Evolutionary conservation across 2,329 filamentous ascomycete species (phyloP).

Genomic region (Daldinia sp.): DNA sequence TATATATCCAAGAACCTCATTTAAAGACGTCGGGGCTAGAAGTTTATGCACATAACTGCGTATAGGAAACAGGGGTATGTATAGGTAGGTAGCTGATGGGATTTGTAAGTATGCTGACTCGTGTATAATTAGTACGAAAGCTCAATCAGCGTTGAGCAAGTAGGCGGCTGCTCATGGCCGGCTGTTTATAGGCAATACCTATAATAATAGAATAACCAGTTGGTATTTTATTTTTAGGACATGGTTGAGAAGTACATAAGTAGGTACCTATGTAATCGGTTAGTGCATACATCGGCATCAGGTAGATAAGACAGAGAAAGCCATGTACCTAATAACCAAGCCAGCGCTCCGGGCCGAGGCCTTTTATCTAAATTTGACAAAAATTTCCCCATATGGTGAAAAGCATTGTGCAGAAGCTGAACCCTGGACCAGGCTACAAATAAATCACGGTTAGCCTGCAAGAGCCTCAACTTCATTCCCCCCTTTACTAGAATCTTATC

Average conservation of each 20-base stretch:
- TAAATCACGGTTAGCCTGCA: conserved; percentile 1
- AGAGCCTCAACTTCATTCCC: conserved; percentile 25
- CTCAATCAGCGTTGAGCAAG: neutral
- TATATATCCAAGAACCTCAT: neutral
- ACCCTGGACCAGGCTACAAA: conserved; percentile 11
- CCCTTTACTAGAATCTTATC: neutral
- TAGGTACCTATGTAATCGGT: too few species aligned
- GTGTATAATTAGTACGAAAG: neutral
- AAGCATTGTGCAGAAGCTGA: conserved; percentile 24
- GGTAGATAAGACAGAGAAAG: too few species aligned
- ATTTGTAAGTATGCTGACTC: neutral
- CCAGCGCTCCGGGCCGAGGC: neutral
- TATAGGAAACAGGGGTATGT: neutral
- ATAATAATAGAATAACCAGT: neutral
- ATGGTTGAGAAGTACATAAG: neutral
- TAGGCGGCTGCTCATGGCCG: too few species aligned
- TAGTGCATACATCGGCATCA: too few species aligned
- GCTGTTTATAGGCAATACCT: too few species aligned
- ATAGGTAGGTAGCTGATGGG: neutral
- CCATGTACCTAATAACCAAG: too few species aligned
- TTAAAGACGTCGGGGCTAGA: neutral
- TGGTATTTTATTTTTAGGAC: neutral
- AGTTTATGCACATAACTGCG: neutral
- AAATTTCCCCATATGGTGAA: conserved; percentile 11
- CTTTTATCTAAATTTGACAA: too few species aligned